Evolutionary conservation across 306 rosid genomes (phyloP).

Genomic region (Malus domestica): ASM211411v1 NC_041804.1:27174001-27174500

Average conservation of each 20-base stretch:
- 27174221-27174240: background rate
- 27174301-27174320: conserved; percentile 74
- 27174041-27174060: conserved; percentile 97
- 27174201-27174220: conserved; percentile 2
- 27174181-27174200: background rate
- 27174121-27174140: conserved; percentile 79
- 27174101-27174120: conserved; percentile 91
- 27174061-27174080: conserved; percentile 67
- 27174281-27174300: conserved; percentile 45
- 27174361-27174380: conserved; percentile 90
- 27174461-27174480: background rate
- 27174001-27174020: conserved; percentile 47
- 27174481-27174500: background rate
- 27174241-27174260: conserved; percentile 29
- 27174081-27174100: conserved; percentile 86
- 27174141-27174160: background rate
- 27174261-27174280: conserved; percentile 51
- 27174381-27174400: conserved; percentile 85
- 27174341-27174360: conserved; percentile 49
- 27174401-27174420: conserved; percentile 96
- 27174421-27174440: conserved; percentile 34
- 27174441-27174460: background rate
- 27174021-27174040: conserved; percentile 89
- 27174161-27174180: background rate
- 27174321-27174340: conserved; percentile 56